Evolutionary conservation across 129 eudicot species (phyloP), one percentile per base, ranked within the genome.

Genomic region (Sambucus nigra): DNA sequence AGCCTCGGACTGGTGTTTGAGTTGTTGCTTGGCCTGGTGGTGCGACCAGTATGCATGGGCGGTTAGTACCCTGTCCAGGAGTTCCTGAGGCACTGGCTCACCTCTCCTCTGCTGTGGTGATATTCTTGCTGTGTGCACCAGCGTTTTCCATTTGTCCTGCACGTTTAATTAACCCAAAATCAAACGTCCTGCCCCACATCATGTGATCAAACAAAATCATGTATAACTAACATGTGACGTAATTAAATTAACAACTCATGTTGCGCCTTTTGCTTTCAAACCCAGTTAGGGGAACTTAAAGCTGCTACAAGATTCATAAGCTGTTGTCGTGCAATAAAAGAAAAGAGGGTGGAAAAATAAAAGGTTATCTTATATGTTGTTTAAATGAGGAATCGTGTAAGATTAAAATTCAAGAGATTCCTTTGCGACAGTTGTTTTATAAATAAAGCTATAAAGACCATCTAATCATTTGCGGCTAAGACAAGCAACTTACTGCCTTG

Each of bases 71-170:
- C 99, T 56, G 59, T 91, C 95, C 5, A 91, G 72, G 21, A 91
- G 94, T 62, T 91, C 99, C 45, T 91, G 95, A 6, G 99, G 99
- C 63, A 85, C 99, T 13, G 99, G 99, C 69, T 85, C 95, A 12
- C 99, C 99, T 67, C 99, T 73, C 70, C 99, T 91, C 61, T 91
- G 99, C 55, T 91, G 98, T 8, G 98, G 98, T 27, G 98, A 81
- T 42, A 91, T 91, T 56, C 80, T 76, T 32, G 95, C 94, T 1
- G 99, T 91, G 74, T 91, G 99, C 60, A 91, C 99, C 76, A 91
- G 64, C 13, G 98, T 91, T 67, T 91, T 91, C 98, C 98, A 91
- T 64, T 91, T 91, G 65, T 91, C 98, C 99, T 91, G 68, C 53
- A 61, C 5, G 9, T n/a, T n/a, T n/a, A 31, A 31, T 3, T 31